Conservation (phyloP, 2,329 filamentous ascomycete genomes). For the Diaporthe sp. region DNA sequence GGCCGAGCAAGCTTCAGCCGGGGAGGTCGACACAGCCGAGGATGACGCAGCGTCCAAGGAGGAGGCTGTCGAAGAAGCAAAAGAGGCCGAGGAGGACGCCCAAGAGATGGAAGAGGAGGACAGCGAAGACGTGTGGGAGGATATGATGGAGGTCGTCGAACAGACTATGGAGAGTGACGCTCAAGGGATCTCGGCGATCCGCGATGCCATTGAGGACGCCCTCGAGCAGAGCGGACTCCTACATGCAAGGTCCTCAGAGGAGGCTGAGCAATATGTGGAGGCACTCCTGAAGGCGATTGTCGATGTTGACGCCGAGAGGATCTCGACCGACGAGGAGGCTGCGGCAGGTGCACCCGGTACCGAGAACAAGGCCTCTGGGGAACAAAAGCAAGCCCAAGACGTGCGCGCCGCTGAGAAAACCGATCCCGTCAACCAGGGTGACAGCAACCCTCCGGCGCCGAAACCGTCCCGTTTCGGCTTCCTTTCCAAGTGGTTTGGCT, state of each 20-base stretch:
- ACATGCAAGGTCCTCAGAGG: conserved; percentile 56
- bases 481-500: conserved; percentile 35
- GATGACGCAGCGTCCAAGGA: conserved; percentile 44
- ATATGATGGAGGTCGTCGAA: conserved; percentile 67
- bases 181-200: conserved; percentile 62
- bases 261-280: conserved; percentile 63
- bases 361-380: neutral
- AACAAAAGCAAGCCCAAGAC: neutral
- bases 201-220: conserved; percentile 67
- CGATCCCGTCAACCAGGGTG: neutral
- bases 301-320: conserved; percentile 37
- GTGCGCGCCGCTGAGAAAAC: neutral
- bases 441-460: neutral
- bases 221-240: conserved; percentile 67
- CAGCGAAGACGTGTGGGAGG: conserved; percentile 62
- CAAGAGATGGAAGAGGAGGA: conserved; percentile 42
- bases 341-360: conserved; percentile 29
- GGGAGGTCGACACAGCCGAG: conserved; percentile 45
- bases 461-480: conserved; percentile 31
- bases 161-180: conserved; percentile 70
- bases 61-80: conserved; percentile 42
- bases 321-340: conserved; percentile 41
- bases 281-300: conserved; percentile 62
- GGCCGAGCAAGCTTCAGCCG: conserved; percentile 40
- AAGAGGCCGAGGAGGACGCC: conserved; percentile 13